Evolutionary conservation across 164 flowering plant genomes (phyloP).

Genomic region (Magnolia kwangsiensis): DNA sequence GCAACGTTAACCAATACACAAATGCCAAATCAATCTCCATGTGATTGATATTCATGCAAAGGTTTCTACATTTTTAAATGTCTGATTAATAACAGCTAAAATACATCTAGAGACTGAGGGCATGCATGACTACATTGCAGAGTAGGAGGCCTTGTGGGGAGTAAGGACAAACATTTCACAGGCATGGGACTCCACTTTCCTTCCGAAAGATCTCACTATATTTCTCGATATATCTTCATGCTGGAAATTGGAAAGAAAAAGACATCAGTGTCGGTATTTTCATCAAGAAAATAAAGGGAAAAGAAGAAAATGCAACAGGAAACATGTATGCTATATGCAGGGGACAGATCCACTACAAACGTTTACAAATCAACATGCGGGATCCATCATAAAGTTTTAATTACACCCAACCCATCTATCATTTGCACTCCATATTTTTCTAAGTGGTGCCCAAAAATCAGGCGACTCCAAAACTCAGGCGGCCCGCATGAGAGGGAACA

Average conservation of each 20-base stretch:
- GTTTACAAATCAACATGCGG: background rate
- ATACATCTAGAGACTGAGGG: background rate
- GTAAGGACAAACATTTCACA: constrained; percentile 70
- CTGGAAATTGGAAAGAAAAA: constrained; percentile 31
- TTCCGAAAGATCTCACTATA: constrained; percentile 44
- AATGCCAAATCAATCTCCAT: background rate
- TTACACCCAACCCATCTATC: no score
- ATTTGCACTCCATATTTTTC: no score
- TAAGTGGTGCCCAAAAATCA: no score
- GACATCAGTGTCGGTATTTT: background rate
- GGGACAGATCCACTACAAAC: background rate
- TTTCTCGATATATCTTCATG: constrained; percentile 45
- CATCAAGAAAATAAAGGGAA: background rate
- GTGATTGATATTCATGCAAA: background rate
- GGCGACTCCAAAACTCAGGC: no score
- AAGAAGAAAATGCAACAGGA: background rate
- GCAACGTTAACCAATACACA: background rate
- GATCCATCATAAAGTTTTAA: no score
- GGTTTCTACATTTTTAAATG: no score
- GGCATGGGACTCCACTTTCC: constrained; percentile 56
- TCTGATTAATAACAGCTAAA: background rate
- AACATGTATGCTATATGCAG: background rate
- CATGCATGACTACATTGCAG: background rate
- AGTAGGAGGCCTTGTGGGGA: constrained; percentile 24
- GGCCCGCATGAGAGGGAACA: no score